Evolutionary conservation across 2,329 filamentous ascomycete species (phyloP).

Genomic region (Dendrostoma leiphaemia): DNA sequence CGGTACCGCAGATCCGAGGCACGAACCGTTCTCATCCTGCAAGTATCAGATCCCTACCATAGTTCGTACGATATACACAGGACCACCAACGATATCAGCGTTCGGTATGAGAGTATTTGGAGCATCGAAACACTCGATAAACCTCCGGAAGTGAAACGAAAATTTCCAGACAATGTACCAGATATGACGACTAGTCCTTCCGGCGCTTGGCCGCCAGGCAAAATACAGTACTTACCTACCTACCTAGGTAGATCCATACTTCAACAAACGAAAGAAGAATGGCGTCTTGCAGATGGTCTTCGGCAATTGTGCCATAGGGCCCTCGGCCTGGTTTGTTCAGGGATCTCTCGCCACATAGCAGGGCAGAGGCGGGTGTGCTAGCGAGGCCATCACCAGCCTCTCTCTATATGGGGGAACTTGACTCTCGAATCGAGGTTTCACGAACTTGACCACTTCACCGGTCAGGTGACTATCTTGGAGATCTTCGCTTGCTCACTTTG

Average conservation of each 20-base stretch:
- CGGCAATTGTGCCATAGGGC: no score
- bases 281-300: background rate
- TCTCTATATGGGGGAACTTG: no score
- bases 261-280: background rate
- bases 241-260: background rate
- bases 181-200: background rate
- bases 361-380: background rate
- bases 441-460: no score
- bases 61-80: conserved; percentile 1
- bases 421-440: no score
- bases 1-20: background rate
- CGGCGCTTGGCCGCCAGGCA: background rate
- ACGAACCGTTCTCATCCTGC: background rate
- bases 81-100: background rate
- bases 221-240: background rate
- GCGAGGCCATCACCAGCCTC: background rate
- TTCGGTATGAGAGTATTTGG: background rate
- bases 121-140: background rate
- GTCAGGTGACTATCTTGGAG: no score
- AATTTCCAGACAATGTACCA: background rate
- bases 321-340: no score
- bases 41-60: background rate
- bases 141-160: background rate
- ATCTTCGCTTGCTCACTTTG: no score
- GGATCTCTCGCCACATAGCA: background rate